These are phyloP conservation scores for Gossypium aridum DNA, from an alignment of 441 rosid species.

Conservation along the genomic window DNA sequence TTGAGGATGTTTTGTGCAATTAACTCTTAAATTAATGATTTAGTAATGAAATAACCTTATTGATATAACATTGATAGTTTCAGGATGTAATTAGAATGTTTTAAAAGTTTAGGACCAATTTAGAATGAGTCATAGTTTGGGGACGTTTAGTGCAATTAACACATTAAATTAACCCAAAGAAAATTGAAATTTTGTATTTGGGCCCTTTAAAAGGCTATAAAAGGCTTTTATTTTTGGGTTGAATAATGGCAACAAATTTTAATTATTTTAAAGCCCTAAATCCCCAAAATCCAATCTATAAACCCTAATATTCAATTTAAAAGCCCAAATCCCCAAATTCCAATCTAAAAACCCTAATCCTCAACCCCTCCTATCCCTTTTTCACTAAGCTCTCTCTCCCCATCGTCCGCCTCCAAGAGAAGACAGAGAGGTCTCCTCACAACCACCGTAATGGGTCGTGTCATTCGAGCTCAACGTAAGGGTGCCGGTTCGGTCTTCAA, in stretches of 20 bases:
- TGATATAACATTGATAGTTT: too few species aligned
- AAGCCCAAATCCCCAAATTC: not conserved
- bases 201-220: not conserved
- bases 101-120: too few species aligned
- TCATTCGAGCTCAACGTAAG: conserved; percentile 73
- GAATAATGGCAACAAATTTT: not conserved
- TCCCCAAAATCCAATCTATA: not conserved
- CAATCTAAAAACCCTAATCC: not conserved
- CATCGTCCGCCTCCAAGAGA: not conserved
- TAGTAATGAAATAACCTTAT: too few species aligned
- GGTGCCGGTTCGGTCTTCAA: conserved; percentile 85
- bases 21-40: too few species aligned
- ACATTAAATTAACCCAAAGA: too few species aligned
- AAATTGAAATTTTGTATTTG: not conserved
- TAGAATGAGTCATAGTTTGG: too few species aligned
- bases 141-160: too few species aligned
- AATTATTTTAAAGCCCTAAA: not conserved
- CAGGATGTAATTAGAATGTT: too few species aligned
- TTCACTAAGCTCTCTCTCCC: not conserved
- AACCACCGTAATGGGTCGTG: conserved; percentile 47
- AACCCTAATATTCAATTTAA: not conserved
- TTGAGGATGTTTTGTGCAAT: too few species aligned
- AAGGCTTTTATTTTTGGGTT: not conserved
- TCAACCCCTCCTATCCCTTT: not conserved
- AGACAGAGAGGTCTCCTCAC: not conserved